A percentile compares a stretch with the other conserved stretches of the same genome.
These are phyloP conservation scores for Talaromyces albobiverticillius DNA, from an alignment of 2,329 filamentous ascomycete genomes.

Conservation along the genomic window DNA sequence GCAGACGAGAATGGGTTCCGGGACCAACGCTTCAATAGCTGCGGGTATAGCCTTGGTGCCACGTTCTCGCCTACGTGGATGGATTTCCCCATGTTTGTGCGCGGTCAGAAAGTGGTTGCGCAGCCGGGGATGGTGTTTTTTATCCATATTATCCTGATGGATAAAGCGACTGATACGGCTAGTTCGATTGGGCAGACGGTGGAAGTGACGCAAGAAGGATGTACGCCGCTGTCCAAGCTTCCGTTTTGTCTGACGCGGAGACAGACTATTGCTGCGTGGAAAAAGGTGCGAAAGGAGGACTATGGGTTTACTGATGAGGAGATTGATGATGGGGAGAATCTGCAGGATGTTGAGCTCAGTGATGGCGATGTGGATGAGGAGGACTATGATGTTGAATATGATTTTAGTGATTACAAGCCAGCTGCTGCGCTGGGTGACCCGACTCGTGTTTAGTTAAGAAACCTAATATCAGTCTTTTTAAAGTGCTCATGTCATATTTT, in stretches of 20 bases:
- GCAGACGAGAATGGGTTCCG: constrained; percentile 30
- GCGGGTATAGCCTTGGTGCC: constrained; percentile 29
- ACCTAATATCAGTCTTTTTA: not conserved
- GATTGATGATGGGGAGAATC: constrained; percentile 32
- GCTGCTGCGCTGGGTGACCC: constrained; percentile 22
- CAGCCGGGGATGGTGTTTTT: constrained; percentile 32
- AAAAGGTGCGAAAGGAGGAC: constrained; percentile 32
- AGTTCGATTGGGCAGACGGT: constrained; percentile 29
- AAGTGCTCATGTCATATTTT: not conserved
- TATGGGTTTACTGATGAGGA: constrained; percentile 31
- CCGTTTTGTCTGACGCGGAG: constrained; percentile 31
- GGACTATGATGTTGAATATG: constrained; percentile 34
- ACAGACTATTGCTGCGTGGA: constrained; percentile 34
- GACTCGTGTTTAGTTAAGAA: constrained; percentile 16
- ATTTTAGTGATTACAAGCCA: constrained; percentile 30
- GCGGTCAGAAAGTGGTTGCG: constrained; percentile 14
- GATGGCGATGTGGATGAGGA: constrained; percentile 31
- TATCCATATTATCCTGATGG: constrained; percentile 36
- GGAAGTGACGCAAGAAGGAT: constrained; percentile 28
- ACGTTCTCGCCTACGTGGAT: constrained; percentile 22
- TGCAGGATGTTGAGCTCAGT: constrained; percentile 31
- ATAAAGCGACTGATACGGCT: constrained; percentile 33
- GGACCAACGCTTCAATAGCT: constrained; percentile 29
- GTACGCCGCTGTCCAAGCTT: constrained; percentile 30
- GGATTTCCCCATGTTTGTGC: constrained; percentile 12